A percentile compares a stretch with the other conserved stretches of the same genome.
Evolutionary conservation across 2,329 filamentous ascomycete genomes (phyloP).

Genomic region (Nemania sp.): DNA sequence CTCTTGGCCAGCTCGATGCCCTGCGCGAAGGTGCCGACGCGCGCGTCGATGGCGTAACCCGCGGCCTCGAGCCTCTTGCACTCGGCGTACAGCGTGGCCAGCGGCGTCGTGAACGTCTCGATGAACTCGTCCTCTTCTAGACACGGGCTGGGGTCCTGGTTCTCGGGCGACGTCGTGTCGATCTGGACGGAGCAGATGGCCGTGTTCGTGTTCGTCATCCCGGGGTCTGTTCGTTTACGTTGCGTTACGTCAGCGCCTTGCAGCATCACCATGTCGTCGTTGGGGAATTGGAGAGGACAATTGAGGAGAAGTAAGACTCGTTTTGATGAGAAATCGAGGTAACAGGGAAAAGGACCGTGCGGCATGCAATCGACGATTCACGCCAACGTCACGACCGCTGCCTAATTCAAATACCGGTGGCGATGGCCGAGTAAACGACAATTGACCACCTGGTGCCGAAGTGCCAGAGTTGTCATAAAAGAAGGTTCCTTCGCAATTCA

Average conservation of each 20-base stretch:
- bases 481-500: neutral
- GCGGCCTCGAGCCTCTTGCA: constrained; percentile 68
- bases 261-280: neutral
- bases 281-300: neutral
- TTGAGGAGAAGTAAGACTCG: neutral
- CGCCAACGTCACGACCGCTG: neutral
- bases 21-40: constrained; percentile 77
- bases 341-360: neutral
- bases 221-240: constrained; percentile 6
- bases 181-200: constrained; percentile 74
- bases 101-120: constrained; percentile 72
- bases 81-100: constrained; percentile 67
- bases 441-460: neutral
- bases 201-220: constrained; percentile 52
- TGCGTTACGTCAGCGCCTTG: neutral
- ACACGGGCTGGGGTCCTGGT: constrained; percentile 69
- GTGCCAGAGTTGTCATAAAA: neutral
- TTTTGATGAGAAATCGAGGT: neutral
- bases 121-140: constrained; percentile 84
- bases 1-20: constrained; percentile 73
- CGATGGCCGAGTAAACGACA: neutral
- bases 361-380: neutral
- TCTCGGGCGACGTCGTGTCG: constrained; percentile 70
- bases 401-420: neutral
- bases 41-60: constrained; percentile 78